phyloP scores from a whole-genome alignment of 2,329 filamentous ascomycete genomes.

The Metarhizium guizhouense region DNA sequence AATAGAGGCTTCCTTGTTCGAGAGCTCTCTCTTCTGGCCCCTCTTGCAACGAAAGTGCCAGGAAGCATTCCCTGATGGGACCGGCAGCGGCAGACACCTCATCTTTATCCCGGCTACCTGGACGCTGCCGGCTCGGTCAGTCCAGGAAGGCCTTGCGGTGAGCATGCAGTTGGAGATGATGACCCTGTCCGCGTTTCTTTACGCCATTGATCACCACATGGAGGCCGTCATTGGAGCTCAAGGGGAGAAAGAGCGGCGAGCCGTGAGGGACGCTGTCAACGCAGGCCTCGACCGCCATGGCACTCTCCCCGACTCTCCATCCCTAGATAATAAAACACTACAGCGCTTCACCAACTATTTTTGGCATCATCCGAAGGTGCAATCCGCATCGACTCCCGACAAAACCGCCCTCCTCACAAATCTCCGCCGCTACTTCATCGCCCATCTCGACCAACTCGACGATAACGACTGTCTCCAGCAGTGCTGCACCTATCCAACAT shows the following conservation, averaged over 20 bases:
- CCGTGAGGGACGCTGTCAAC: too few relatives aligned
- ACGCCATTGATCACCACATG: slow-evolving; percentile 6
- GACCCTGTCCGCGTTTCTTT: slow-evolving; percentile 1
- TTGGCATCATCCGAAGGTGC: background rate
- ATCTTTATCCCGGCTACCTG: slow-evolving; percentile 7
- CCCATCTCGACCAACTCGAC: background rate
- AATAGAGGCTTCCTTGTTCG: slow-evolving; percentile 4
- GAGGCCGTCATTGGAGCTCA: slow-evolving; percentile 1
- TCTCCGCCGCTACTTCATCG: background rate
- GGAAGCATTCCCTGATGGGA: background rate
- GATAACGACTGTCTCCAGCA: background rate
- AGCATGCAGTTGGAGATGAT: background rate
- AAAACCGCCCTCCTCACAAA: background rate
- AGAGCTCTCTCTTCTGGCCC: slow-evolving; percentile 1
- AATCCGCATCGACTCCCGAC: background rate
- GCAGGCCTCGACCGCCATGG: too few relatives aligned
- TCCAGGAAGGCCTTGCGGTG: too few relatives aligned
- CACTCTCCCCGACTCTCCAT: too few relatives aligned
- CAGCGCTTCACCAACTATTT: background rate
- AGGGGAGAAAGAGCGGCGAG: too few relatives aligned
- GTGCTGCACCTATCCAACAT: too few relatives aligned
- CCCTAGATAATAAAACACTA: too few relatives aligned
- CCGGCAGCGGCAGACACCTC: slow-evolving; percentile 5
- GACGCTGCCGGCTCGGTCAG: too few relatives aligned
- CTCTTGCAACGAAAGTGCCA: background rate